Evolutionary conservation across 164 flowering plant genomes (phyloP).

Genomic region (Houttuynia cordata): DNA sequence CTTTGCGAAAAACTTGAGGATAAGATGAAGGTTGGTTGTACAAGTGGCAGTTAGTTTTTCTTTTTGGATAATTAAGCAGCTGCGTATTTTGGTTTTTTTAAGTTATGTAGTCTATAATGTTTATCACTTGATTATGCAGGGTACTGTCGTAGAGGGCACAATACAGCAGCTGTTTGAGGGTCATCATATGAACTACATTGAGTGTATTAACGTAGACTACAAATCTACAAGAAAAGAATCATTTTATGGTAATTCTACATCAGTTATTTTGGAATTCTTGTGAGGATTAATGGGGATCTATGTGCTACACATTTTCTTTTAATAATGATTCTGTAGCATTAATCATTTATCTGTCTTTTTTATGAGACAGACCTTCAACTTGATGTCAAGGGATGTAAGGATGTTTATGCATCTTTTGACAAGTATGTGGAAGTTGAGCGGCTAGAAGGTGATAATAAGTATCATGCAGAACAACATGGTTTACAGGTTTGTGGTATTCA

Average conservation of each 20-base stretch:
- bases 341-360: constrained; percentile 1
- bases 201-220: constrained; percentile 90
- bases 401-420: constrained; percentile 94
- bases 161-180: constrained; percentile 92
- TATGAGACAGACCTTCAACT: constrained; percentile 69
- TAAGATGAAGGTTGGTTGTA: constrained; percentile 66
- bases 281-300: not conserved
- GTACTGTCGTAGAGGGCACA: constrained; percentile 94
- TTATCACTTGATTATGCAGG: constrained; percentile 21
- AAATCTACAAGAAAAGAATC: constrained; percentile 95
- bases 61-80: no score
- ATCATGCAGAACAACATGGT: constrained; percentile 89
- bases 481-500: constrained; percentile 45
- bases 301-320: not conserved
- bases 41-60: not conserved
- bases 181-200: constrained; percentile 91
- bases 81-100: no score
- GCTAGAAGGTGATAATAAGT: constrained; percentile 90
- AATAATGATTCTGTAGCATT: not conserved
- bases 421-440: constrained; percentile 93
- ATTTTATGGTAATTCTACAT: constrained; percentile 57
- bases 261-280: not conserved
- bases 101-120: no score
- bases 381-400: constrained; percentile 92
- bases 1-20: constrained; percentile 89